Evolutionary conservation across 2,329 filamentous ascomycete genomes (phyloP).

Genomic region (Microsporum audouinii): DNA sequence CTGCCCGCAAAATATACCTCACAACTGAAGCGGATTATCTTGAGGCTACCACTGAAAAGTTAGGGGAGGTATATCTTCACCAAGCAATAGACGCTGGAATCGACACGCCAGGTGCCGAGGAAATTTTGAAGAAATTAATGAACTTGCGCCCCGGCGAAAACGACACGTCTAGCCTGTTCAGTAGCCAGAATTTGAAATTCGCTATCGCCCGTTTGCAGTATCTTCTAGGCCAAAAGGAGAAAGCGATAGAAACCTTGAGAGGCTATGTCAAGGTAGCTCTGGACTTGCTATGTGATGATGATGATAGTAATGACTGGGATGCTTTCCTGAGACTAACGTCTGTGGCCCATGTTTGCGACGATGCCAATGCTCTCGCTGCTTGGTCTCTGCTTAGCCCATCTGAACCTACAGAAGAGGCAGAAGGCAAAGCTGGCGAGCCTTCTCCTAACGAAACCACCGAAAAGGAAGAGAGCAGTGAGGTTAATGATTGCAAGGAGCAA

Average conservation of each 20-base stretch:
- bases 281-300: constrained; percentile 22
- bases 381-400: constrained; percentile 20
- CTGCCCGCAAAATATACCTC: constrained; percentile 3
- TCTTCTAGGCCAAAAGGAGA: constrained; percentile 13
- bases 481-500: background rate
- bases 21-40: background rate
- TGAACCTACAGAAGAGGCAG: background rate
- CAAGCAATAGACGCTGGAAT: constrained; percentile 11
- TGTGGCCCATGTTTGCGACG: constrained; percentile 18
- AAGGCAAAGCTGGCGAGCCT: background rate
- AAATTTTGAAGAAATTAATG: constrained; percentile 9
- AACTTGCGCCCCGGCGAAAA: constrained; percentile 1
- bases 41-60: constrained; percentile 5
- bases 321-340: constrained; percentile 18
- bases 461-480: background rate
- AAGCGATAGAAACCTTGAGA: constrained; percentile 16
- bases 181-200: constrained; percentile 6
- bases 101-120: constrained; percentile 3
- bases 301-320: constrained; percentile 20
- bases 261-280: constrained; percentile 19
- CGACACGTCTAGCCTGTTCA: background rate
- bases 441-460: background rate
- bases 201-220: constrained; percentile 12
- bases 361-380: constrained; percentile 19
- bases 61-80: constrained; percentile 11